A percentile compares a stretch with the other conserved stretches of the same genome.
These are phyloP conservation scores for Mytilinidion resinicola DNA, from an alignment of 495 filamentous ascomycete genomes.

Conservation along the genomic window DNA sequence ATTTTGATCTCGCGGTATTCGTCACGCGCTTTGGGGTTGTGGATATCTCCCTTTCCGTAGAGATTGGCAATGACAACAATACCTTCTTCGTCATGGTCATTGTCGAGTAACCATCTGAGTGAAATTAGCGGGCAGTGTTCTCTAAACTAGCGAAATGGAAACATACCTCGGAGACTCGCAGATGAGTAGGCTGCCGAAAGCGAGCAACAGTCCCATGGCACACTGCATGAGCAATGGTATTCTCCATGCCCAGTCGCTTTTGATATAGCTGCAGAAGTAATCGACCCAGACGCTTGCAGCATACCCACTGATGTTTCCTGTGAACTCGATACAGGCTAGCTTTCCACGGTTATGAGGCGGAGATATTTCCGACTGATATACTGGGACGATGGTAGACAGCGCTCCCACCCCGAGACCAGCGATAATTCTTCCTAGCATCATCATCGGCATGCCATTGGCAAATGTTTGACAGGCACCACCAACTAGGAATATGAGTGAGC, in stretches of 20 bases:
- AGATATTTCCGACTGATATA: conserved; percentile 97
- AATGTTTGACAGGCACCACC: conserved; percentile 83
- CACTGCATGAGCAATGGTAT: conserved; percentile 88
- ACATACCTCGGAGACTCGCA: conserved; percentile 89
- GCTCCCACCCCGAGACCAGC: conserved; percentile 92
- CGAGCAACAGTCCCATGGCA: conserved; percentile 82
- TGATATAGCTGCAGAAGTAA: conserved; percentile 90
- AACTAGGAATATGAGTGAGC: conserved; percentile 84
- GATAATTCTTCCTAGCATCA: conserved; percentile 84
- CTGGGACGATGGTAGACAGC: conserved; percentile 91
- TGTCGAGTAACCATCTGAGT: conserved; percentile 86
- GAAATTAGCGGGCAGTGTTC: conserved; percentile 6
- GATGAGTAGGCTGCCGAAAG: conserved; percentile 80
- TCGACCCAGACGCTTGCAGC: conserved; percentile 97
- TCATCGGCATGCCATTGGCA: conserved; percentile 77
- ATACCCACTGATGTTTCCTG: conserved; percentile 93
- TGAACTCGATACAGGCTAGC: conserved; percentile 95
- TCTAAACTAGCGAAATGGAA: neutral
- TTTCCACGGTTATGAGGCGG: conserved; percentile 93
- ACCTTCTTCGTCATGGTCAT: conserved; percentile 96
- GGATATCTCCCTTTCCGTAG: conserved; percentile 90
- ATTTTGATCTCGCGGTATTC: conserved; percentile 99
- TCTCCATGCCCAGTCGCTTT: conserved; percentile 82
- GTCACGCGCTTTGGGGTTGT: conserved; percentile 80
- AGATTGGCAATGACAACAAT: conserved; percentile 97